Conservation (phyloP, 306 rosid genomes). For the Dicorynia guianensis region DNA sequence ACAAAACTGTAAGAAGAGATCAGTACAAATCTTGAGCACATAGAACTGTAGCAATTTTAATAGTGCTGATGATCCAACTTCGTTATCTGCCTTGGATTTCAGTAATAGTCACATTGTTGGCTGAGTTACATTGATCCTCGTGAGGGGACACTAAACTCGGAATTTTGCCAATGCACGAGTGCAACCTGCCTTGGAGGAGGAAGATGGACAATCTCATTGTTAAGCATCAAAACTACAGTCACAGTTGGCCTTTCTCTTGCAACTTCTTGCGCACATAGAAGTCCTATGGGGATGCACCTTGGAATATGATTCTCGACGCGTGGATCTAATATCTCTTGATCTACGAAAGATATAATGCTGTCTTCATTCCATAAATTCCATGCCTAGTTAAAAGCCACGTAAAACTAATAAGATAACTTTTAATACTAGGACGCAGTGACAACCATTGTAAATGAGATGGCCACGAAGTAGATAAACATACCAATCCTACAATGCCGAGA, state of each 20-base stretch:
- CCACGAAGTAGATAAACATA: slow-evolving; percentile 2
- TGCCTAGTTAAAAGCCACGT: slow-evolving; percentile 35
- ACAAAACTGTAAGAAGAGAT: too few species aligned
- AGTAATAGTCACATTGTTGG: slow-evolving; percentile 43
- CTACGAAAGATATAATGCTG: slow-evolving; percentile 29
- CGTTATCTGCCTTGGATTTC: slow-evolving; percentile 43
- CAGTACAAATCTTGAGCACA: too few species aligned
- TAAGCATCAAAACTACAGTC: slow-evolving; percentile 47
- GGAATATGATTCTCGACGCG: slow-evolving; percentile 37
- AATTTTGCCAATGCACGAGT: slow-evolving; percentile 39
- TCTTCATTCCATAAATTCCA: slow-evolving; percentile 55
- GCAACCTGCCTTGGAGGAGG: slow-evolving; percentile 53
- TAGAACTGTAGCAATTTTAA: background rate
- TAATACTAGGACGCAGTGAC: background rate
- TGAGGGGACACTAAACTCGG: slow-evolving; percentile 34
- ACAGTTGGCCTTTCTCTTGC: slow-evolving; percentile 49
- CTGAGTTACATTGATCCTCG: slow-evolving; percentile 35
- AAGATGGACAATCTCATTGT: slow-evolving; percentile 47
- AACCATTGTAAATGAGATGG: slow-evolving; percentile 7
- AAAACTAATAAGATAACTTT: background rate
- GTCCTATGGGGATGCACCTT: slow-evolving; percentile 52
- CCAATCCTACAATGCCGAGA: slow-evolving; percentile 51
- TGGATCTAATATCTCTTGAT: slow-evolving; percentile 37
- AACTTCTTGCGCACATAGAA: slow-evolving; percentile 53
- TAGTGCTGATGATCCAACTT: background rate